Percentiles rank a stretch among this genome's conserved stretches.
phyloP scores from a whole-genome alignment of 1,139 yeast species.

The Scheffersomyces stambukii region DNA sequence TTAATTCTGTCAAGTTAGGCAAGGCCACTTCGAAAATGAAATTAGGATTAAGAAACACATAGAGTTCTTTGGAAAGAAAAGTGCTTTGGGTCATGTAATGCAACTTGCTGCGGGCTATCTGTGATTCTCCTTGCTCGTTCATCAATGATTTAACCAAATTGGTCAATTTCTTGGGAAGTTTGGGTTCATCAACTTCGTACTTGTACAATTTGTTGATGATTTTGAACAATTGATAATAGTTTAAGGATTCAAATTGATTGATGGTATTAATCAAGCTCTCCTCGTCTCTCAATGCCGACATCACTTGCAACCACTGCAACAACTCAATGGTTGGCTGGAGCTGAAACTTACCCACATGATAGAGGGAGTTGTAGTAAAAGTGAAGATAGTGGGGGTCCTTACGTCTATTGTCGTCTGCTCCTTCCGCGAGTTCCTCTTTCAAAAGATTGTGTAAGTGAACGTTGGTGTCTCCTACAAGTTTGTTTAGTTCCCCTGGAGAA shows the following conservation, averaged over 20 bases:
- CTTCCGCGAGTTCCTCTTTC: constrained; percentile 9
- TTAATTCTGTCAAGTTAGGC: constrained; percentile 57
- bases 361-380: constrained; percentile 56
- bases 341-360: constrained; percentile 58
- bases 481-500: constrained; percentile 20
- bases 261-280: constrained; percentile 56
- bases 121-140: constrained; percentile 38
- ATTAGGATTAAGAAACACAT: constrained; percentile 47
- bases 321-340: constrained; percentile 74
- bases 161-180: constrained; percentile 46
- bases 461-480: constrained; percentile 15
- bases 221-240: constrained; percentile 67
- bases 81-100: constrained; percentile 44
- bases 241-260: constrained; percentile 54
- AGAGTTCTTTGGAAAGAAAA: constrained; percentile 36
- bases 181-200: constrained; percentile 77
- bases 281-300: constrained; percentile 57
- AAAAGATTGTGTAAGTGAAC: constrained; percentile 21
- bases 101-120: constrained; percentile 27
- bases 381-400: constrained; percentile 28
- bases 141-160: constrained; percentile 30
- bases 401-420: constrained; percentile 2
- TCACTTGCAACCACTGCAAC: constrained; percentile 86
- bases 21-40: constrained; percentile 48
- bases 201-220: constrained; percentile 67